Base-by-base conservation (phyloP, 2,329 filamentous ascomycete genomes). In the Bipolaris zeicola region DNA sequence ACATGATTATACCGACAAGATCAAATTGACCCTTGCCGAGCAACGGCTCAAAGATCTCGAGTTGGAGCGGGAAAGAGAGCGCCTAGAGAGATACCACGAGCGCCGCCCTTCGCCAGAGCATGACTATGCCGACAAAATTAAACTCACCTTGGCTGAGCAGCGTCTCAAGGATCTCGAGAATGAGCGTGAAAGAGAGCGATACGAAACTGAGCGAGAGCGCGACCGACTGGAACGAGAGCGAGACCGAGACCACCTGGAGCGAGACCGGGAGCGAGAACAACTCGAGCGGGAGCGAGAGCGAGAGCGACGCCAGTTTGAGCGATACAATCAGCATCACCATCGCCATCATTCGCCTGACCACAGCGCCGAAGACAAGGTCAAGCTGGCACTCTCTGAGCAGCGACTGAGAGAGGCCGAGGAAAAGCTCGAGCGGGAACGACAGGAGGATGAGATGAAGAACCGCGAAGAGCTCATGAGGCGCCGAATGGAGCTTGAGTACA, bases 381-480 rank as follows among this genome's bases (percentile, higher is more conserved):
- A 78, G 55, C 48, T 76, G 44, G 62, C 74, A 33, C 65, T 74
- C 49, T 62, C 71, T 10, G 70, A 75, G 34, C 71, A 73, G 44
- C 69, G 72, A 49, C 55, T 76, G 36, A 70, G 68, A 48, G 76
- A 78, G 57, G 62, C 70, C 33, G 73, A 75, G 52, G 74, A 75
- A 34, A 70, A 68, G 55, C 49, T 64, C n/a, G 62, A 69, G 44
- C 67, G 67, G 52, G 74, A 78, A 60, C 64, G 68, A 36, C 75
- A 76, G 74, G 58, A 69, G 28, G 60, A 61, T 8, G 65, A 69
- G 38, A 64, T 63, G 20, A 74, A 77, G 42, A 66, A 66, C 51
- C 76, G 77, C 18, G 74, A 78, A 48, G 76, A 78, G 46, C 68
- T 76, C 5, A 55, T 70, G 44, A 67, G 66, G 49, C 69, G 70